phyloP scores from a whole-genome alignment of 176 grass and related monocot species.

The Ensete ventricosum region DNA sequence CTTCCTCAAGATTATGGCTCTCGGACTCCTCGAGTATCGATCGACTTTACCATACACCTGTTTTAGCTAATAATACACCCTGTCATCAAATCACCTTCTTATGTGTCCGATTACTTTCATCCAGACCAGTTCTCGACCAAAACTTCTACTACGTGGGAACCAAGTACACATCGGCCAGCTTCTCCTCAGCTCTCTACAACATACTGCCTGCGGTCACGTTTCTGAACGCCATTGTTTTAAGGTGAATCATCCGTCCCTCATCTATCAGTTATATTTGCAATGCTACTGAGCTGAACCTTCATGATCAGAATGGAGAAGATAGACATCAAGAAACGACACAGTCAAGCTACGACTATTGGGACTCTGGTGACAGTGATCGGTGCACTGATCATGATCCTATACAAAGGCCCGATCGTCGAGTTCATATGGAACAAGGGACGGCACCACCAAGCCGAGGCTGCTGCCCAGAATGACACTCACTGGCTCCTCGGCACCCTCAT shows the following conservation, averaged over 20 bases:
- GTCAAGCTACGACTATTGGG: slow-evolving; percentile 74
- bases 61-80: too few relatives aligned
- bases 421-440: slow-evolving; percentile 59
- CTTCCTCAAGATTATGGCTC: slow-evolving; percentile 65
- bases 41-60: slow-evolving; percentile 2
- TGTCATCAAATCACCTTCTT: background rate
- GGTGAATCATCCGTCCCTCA: slow-evolving; percentile 19
- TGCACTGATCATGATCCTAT: slow-evolving; percentile 86
- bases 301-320: slow-evolving; percentile 53
- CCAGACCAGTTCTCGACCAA: slow-evolving; percentile 86
- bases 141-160: slow-evolving; percentile 87
- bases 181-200: slow-evolving; percentile 70
- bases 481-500: slow-evolving; percentile 70
- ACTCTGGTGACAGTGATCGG: slow-evolving; percentile 50
- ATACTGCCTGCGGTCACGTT: slow-evolving; percentile 76
- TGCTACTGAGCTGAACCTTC: background rate
- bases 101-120: background rate
- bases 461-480: background rate
- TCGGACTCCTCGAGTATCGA: slow-evolving; percentile 59
- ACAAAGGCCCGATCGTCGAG: slow-evolving; percentile 60
- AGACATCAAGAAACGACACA: slow-evolving; percentile 44
- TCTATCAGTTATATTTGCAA: background rate
- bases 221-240: slow-evolving; percentile 50
- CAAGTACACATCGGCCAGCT: slow-evolving; percentile 54
- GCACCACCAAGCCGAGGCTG: slow-evolving; percentile 12